These are phyloP conservation scores for Zygoascus hellenicus DNA, from an alignment of 1,139 yeast species.

Conservation along the genomic window DNA sequence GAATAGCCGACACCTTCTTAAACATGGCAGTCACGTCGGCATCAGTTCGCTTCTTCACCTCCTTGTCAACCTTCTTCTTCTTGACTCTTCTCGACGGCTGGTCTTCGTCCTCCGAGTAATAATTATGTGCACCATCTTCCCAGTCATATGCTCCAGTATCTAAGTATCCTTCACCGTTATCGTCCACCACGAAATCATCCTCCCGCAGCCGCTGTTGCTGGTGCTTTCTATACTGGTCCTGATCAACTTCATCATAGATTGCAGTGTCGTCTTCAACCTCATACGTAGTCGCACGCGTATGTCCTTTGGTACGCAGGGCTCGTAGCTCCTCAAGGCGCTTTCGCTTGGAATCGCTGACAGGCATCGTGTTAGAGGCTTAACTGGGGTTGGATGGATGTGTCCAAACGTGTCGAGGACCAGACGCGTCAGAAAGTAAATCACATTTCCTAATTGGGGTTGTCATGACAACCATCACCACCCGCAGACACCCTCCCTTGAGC, in stretches of 20 bases:
- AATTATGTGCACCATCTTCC: slow-evolving; percentile 53
- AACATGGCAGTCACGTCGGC: slow-evolving; percentile 25
- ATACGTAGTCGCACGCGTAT: slow-evolving; percentile 21
- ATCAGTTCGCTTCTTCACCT: slow-evolving; percentile 13
- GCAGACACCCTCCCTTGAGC: too few species aligned
- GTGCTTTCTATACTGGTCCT: slow-evolving; percentile 65
- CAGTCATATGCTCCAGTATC: slow-evolving; percentile 91
- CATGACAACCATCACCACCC: not conserved
- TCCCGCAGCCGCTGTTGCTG: slow-evolving; percentile 75
- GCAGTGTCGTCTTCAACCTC: slow-evolving; percentile 34
- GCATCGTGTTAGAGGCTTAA: slow-evolving; percentile 1
- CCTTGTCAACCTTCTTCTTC: slow-evolving; percentile 25
- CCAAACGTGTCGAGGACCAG: not conserved
- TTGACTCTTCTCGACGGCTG: slow-evolving; percentile 33
- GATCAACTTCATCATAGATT: slow-evolving; percentile 85
- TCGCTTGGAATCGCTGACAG: slow-evolving; percentile 8
- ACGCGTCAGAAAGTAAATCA: slow-evolving; percentile 1
- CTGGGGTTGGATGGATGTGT: not conserved
- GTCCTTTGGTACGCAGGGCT: slow-evolving; percentile 21
- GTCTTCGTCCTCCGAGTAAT: slow-evolving; percentile 51
- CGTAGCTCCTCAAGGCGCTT: slow-evolving; percentile 20
- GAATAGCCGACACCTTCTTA: slow-evolving; percentile 23
- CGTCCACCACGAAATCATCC: slow-evolving; percentile 93
- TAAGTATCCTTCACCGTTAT: slow-evolving; percentile 83
- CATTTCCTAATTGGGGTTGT: not conserved